Percentiles rank a stretch among this genome's conserved stretches.
phyloP scores from a whole-genome alignment of 257 asterid species.

The Gentiana macrophylla region DNA sequence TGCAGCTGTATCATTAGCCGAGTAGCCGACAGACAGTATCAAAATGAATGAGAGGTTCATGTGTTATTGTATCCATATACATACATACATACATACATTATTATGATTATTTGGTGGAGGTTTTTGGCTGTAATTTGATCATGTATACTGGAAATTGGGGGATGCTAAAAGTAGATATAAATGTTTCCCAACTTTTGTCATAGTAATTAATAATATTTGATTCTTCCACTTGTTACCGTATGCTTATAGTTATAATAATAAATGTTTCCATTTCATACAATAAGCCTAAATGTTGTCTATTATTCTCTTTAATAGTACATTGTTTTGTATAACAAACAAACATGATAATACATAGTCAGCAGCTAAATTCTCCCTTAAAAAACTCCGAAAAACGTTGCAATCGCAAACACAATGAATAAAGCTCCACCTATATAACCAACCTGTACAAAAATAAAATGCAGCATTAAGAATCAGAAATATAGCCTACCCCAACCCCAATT shows the following conservation, averaged over 20 bases:
- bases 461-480: slow-evolving; percentile 5
- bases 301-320: no score
- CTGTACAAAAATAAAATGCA: slow-evolving; percentile 27
- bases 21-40: no score
- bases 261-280: neutral
- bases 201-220: neutral
- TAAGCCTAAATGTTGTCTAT: no score
- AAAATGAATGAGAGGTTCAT: no score
- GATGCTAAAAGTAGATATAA: neutral
- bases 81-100: no score
- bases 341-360: no score
- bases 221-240: neutral
- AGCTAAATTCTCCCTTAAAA: slow-evolving; percentile 30
- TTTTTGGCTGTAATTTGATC: slow-evolving; percentile 2
- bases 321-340: no score
- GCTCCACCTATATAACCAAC: slow-evolving; percentile 91
- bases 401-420: slow-evolving; percentile 62
- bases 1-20: no score
- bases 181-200: neutral
- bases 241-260: neutral
- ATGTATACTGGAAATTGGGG: neutral
- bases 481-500: no score
- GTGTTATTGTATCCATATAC: no score
- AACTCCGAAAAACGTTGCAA: slow-evolving; percentile 83
- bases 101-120: slow-evolving; percentile 6